Conservation (phyloP, 140 eudicot species). For the Cichorium intybus region DNA sequence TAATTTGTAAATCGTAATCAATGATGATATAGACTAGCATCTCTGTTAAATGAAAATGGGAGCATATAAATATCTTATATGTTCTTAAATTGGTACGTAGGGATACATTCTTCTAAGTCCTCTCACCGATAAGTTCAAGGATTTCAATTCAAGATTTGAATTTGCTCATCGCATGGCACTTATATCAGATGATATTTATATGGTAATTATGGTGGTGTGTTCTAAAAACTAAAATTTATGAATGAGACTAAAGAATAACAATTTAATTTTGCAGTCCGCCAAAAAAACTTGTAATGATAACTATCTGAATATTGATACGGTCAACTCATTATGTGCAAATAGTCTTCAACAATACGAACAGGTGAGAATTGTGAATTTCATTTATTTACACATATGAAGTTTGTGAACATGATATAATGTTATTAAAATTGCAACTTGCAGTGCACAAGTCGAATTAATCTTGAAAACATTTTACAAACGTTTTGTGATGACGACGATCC, state of each 20-base stretch:
- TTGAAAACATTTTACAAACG: conserved; percentile 14
- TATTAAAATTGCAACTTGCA: conserved; percentile 2
- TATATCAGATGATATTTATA: conserved; percentile 32
- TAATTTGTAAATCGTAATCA: too few species aligned
- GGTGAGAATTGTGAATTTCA: conserved; percentile 21
- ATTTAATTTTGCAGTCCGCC: conserved; percentile 18
- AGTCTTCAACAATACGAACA: conserved; percentile 16
- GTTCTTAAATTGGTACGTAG: not conserved
- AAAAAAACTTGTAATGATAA: conserved; percentile 15
- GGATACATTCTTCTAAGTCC: conserved; percentile 43
- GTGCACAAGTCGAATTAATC: conserved; percentile 12
- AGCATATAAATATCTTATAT: too few species aligned
- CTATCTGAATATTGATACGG: not conserved
- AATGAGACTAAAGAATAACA: not conserved
- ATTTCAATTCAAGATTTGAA: conserved; percentile 27
- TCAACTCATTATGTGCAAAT: not conserved
- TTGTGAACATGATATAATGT: not conserved
- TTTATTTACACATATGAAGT: not conserved
- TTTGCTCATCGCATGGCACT: conserved; percentile 50
- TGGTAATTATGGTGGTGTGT: conserved; percentile 14
- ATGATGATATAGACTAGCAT: too few species aligned
- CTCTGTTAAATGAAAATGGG: too few species aligned
- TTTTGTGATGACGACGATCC: conserved; percentile 21
- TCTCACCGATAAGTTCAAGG: conserved; percentile 14
- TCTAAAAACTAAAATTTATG: not conserved